Conservation (phyloP, 768 basidiomycete species). For the Auricularia sp. region DNA sequence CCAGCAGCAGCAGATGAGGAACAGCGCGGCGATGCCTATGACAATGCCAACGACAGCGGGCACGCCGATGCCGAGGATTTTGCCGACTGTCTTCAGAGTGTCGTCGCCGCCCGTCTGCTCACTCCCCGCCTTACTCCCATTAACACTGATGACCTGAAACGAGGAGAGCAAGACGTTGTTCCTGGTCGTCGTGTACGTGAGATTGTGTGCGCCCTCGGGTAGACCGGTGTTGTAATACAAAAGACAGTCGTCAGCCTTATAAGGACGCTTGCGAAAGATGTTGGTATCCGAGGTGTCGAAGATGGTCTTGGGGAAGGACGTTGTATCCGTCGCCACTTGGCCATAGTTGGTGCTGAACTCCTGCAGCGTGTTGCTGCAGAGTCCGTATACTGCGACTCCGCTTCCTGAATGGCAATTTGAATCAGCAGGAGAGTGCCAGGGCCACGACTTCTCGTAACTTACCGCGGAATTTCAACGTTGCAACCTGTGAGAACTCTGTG, state of each 20-base stretch:
- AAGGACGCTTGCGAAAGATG: neutral
- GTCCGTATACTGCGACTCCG: neutral
- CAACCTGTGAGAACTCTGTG: neutral
- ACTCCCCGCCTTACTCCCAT: neutral
- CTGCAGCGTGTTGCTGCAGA: neutral
- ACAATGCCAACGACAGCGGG: neutral
- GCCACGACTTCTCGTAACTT: neutral
- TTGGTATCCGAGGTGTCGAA: neutral
- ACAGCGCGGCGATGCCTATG: neutral
- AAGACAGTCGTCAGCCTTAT: neutral
- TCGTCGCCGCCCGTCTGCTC: neutral
- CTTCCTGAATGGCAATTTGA: neutral
- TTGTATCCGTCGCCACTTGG: neutral
- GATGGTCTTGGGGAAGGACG: neutral
- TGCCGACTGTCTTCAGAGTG: neutral
- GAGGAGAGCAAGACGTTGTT: neutral
- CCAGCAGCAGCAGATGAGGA: neutral
- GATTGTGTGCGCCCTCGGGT: neutral
- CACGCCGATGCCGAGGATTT: neutral
- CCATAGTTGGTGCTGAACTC: neutral
- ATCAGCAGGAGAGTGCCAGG: neutral
- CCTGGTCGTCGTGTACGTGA: neutral
- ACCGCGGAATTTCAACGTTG: neutral
- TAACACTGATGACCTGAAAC: neutral
- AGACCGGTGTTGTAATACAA: neutral